Evolutionary conservation across 352 stramenopile species (phyloP), one percentile per base, ranked within the genome.

Genomic region (Phytophthora sp.): DNA sequence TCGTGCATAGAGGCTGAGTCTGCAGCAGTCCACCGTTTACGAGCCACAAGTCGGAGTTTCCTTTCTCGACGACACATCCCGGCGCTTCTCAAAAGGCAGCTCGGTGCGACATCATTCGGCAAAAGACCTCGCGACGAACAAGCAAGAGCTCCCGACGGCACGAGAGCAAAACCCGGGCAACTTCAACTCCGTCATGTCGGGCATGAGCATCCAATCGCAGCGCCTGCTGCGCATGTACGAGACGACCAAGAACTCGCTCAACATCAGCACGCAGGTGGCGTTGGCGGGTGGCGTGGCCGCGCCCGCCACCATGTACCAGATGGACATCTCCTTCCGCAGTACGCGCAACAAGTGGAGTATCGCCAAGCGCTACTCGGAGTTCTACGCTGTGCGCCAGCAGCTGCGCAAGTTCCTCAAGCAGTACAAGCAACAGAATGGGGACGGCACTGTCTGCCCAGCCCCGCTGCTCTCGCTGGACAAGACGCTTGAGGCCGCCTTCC

Each of bases 321-420:
- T 95, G 80, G 87, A 94, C 67, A 91, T 95, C 31, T 93, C 84
- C 8, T 95, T 93, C 71, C 82, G 77, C 45, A 88, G 76, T 24
- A 95, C 88, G 44, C 85, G 84, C 36, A 91, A 93, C 63, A 94
- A 93, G 67, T 95, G 87, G 87, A 93, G 74, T 63, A 93, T 95
- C 55, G 75, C 82, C 41, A 95, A 93, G 69, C 87, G 87, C 35
- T 95, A 93, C 74, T 95, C 87, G 3, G 87, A 95, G 63, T 95
- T 95, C 65, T 92, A 88, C 71, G 71, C 76, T 20, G 58, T 91
- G 18, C 87, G 87, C 11, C 76, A 76, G 27, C 78, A 77, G 46
- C 82, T 95, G 9, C 69, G 66, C 36, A 84, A 82, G 62, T 88
- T 88, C 44, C 30, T 91, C 57, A 90, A 91, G 70, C 78, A 86